Conservation (phyloP, 2,329 filamentous ascomycete species). For the Tympanopsis confertula region DNA sequence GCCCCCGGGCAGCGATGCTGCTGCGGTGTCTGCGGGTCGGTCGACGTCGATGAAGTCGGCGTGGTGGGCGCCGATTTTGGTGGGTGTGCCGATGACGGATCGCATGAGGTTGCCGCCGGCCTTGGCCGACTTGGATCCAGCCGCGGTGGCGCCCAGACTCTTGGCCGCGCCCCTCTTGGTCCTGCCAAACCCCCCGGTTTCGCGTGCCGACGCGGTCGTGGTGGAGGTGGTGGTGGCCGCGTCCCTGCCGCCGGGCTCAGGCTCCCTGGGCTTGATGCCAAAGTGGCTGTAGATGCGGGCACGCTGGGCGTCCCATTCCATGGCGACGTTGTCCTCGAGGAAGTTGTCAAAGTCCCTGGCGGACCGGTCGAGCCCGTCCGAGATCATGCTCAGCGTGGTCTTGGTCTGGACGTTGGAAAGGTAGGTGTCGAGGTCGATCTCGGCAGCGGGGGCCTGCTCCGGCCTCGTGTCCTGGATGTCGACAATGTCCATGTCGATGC, state of each 20-base stretch:
- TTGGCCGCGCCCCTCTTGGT: slow-evolving; percentile 37
- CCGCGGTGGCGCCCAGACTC: slow-evolving; percentile 17
- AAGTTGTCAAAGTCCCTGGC: slow-evolving; percentile 87
- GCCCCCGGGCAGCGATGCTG: slow-evolving; percentile 29
- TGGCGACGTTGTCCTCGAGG: slow-evolving; percentile 83
- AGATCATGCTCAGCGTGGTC: slow-evolving; percentile 81
- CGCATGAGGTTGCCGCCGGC: slow-evolving; percentile 26
- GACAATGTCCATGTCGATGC: slow-evolving; percentile 77
- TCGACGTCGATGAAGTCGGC: slow-evolving; percentile 60
- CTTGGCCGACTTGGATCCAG: slow-evolving; percentile 19
- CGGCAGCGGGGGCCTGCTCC: slow-evolving; percentile 32
- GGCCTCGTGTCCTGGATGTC: slow-evolving; percentile 49
- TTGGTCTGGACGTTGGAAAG: slow-evolving; percentile 78
- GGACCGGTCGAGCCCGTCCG: slow-evolving; percentile 79
- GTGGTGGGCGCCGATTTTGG: slow-evolving; percentile 51
- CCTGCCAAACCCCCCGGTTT: slow-evolving; percentile 44
- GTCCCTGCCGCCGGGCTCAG: slow-evolving; percentile 14
- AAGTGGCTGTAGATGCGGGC: slow-evolving; percentile 94
- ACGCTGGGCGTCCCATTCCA: slow-evolving; percentile 92
- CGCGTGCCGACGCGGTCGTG: slow-evolving; percentile 29
- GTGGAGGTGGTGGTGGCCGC: slow-evolving; percentile 14
- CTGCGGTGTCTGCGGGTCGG: slow-evolving; percentile 36
- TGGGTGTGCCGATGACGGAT: slow-evolving; percentile 77
- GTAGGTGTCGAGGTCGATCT: slow-evolving; percentile 67
- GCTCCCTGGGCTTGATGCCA: slow-evolving; percentile 60